A percentile compares a stretch with the other conserved stretches of the same genome.
phyloP scores from a whole-genome alignment of 306 rosid species.

The Canavalia gladiata region DNA sequence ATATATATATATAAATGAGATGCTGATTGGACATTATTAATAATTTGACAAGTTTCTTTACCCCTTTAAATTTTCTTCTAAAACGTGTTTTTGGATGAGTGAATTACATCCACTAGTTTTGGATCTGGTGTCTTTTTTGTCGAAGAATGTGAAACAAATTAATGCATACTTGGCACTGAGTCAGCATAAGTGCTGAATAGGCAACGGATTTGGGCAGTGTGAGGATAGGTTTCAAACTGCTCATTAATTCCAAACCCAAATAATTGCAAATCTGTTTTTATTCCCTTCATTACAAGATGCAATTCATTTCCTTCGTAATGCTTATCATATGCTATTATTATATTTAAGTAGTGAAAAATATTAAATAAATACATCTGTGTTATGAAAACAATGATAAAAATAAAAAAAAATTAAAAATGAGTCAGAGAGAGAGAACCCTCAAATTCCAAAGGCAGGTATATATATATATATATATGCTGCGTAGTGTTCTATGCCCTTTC shows the following conservation, averaged over 20 bases:
- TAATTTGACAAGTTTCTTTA: neutral
- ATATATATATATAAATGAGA: neutral
- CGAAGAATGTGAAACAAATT: neutral
- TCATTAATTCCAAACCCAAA: constrained; percentile 9
- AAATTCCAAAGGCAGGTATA: too few species aligned
- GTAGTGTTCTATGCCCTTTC: too few species aligned
- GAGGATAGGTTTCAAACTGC: constrained; percentile 30
- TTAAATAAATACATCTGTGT: too few species aligned
- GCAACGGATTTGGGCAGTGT: neutral
- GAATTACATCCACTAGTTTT: constrained; percentile 33
- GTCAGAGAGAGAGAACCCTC: too few species aligned
- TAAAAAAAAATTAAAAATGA: too few species aligned
- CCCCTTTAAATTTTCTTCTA: neutral
- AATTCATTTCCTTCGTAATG: neutral
- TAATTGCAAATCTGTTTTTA: neutral
- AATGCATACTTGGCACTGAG: constrained; percentile 44
- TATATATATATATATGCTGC: too few species aligned
- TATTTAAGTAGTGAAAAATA: too few species aligned
- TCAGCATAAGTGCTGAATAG: constrained; percentile 42
- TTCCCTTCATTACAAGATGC: neutral
- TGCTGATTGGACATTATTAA: constrained; percentile 12
- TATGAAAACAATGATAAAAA: too few species aligned
- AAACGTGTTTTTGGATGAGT: neutral
- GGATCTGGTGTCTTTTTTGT: neutral
- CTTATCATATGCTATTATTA: too few species aligned